Evolutionary conservation across 1,284 basidiomycete species (phyloP), one percentile per base, ranked within the genome.

Genomic region (Calocybe gambosa): DNA sequence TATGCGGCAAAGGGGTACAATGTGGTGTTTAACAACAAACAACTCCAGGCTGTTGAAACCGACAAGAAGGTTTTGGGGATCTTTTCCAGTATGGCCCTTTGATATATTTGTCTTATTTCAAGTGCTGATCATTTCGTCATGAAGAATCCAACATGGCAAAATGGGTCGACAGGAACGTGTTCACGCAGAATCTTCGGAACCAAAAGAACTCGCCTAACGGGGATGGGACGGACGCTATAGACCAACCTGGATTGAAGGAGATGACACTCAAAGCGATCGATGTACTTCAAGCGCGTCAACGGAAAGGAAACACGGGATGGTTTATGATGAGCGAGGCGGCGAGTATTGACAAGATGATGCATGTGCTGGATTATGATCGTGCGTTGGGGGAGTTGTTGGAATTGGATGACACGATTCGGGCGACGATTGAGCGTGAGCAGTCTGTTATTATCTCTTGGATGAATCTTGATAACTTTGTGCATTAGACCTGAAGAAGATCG

Each of bases 281-380:
- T 44, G 64, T 70, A 44, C 61, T 71, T 23, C 65, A 70, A 35
- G 53, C 59, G 13, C 62, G 68, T n/a, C 52, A 62, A 13, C 60
- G 62, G 49, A 59, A 62, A 39, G 58, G 62, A 16, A 52, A 64
- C 29, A 58, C 56, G 21, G 68, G 69, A 6, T 70, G 64, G 62
- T 71, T 70, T 55, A 60, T 71, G 67, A 70, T 71, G 69, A 66
- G 67, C 20, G 69, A 70, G 49, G 68, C 68, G 52, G 69, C 69
- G 5, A 67, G 63, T 43, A 70, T 69, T 42, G 69, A 70, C 46
- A 71, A 69, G 67, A 70, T 70, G 68, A 71, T 71, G 69, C 69
- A 71, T 43, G 66, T 61, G 21, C 59, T 71, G 37, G 69, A 71
- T 44, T 71, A 71, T 48, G 68, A 70, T 39, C 67, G 69, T 47